phyloP scores from a whole-genome alignment of 176 grass and related monocot species.

The Zizania latifolia region DNA sequence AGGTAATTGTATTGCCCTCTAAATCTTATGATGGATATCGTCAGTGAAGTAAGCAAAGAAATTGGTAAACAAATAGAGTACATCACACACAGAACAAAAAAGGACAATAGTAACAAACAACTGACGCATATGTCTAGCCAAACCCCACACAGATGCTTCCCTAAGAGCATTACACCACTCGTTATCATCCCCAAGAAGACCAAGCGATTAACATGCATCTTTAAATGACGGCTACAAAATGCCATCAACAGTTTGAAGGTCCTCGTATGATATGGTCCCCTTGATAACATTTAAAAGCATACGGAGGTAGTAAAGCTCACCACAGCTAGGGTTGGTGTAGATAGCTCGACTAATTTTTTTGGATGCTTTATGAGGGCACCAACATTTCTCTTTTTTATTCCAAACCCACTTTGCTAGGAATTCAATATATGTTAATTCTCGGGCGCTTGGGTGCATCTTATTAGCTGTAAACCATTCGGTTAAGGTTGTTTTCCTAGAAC shows the following conservation, averaged over 20 bases:
- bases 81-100: not conserved
- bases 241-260: not conserved
- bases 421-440: conserved; percentile 10
- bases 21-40: not conserved
- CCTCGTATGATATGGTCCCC: not conserved
- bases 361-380: not conserved
- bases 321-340: conserved; percentile 8
- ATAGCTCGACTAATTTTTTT: conserved; percentile 6
- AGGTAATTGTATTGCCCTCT: not conserved
- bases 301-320: conserved; percentile 25
- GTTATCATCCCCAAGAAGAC: conserved; percentile 20
- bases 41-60: conserved; percentile 4
- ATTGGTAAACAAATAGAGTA: no score
- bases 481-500: not conserved
- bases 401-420: conserved; percentile 12
- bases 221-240: not conserved
- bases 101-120: conserved; percentile 16
- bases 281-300: conserved; percentile 9
- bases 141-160: conserved; percentile 3
- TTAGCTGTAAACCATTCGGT: conserved; percentile 17
- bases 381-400: not conserved
- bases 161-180: conserved; percentile 20
- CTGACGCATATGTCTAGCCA: not conserved
- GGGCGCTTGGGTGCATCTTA: not conserved
- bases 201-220: conserved; percentile 12